Base-by-base conservation (phyloP, 2,329 filamentous ascomycete species). In the Chaetoscypha palmicola region DNA sequence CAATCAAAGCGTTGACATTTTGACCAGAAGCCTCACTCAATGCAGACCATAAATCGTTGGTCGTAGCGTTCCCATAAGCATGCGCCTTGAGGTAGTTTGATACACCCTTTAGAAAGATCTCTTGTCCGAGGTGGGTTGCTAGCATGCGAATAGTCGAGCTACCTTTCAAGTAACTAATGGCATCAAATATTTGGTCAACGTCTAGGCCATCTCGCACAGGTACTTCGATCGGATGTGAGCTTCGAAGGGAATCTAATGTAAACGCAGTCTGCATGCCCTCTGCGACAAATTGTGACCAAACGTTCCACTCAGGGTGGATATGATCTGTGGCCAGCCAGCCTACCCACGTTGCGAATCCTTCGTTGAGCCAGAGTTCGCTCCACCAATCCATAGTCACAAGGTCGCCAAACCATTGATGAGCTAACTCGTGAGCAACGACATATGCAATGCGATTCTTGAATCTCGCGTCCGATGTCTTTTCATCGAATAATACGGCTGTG, bases 311-410 rank as follows among this genome's bases (percentile, higher is more conserved):
- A 2, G 92, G 92, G 66, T 97, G 87, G 43, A 97, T 79, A 62
- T 94, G 77, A 62, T 97, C 87, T 46, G 90, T 56, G 16, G 57
- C 58, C 23, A 60, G 47, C 91, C 91, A 98, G 41, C 91, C 92
- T 33, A 96, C 91, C 91, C 91, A 97, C 2, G 92, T 98, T 32
- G 92, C 92, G 62, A 98, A 98, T 10, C 90, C 90, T 66, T 97
- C 91, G 60, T 94, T 94, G 41, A 94, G 75, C 89, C 89, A 95
- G 31, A 92, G 76, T 68, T 94, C 86, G 61, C 83, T 87, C 87
- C 86, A 92, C 88, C 89, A 95, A 64, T 94, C 87, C 89, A 95
- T 95, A 4, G 90, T 95, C 33, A 94, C 89, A 9, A 95, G 76
- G 64, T 95, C 94, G 28, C 89, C 89, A 57, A 95, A 95, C 90